Percentiles rank a stretch among this genome's conserved stretches.
Evolutionary conservation across 73 alveolate species (phyloP).

Genomic region (Loxodes magnus): DNA sequence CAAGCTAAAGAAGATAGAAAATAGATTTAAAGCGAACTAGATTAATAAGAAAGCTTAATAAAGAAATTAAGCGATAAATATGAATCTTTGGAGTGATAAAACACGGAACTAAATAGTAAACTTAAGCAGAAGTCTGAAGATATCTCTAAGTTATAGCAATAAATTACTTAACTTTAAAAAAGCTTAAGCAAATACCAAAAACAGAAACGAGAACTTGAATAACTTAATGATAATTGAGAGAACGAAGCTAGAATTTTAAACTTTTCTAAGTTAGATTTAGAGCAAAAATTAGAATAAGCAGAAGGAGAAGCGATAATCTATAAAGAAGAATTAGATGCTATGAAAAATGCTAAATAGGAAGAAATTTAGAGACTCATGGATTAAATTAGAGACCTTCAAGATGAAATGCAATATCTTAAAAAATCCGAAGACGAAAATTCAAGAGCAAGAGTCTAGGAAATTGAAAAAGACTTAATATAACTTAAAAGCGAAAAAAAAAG

Average conservation of each 20-base stretch:
- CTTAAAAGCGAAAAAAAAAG: too few species aligned
- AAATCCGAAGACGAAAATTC: too few species aligned
- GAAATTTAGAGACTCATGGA: slow-evolving; percentile 10
- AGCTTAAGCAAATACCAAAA: not conserved
- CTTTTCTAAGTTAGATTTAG: slow-evolving; percentile 2
- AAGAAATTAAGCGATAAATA: not conserved
- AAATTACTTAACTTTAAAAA: not conserved
- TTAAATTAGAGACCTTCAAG: slow-evolving; percentile 4
- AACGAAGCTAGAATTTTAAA: slow-evolving; percentile 6
- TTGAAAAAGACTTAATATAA: too few species aligned
- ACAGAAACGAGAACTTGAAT: slow-evolving; percentile 7
- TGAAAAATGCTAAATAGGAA: slow-evolving; percentile 2
- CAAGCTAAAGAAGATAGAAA: not conserved
- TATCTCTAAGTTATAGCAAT: not conserved
- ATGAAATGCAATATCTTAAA: too few species aligned
- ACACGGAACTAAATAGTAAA: slow-evolving; percentile 2
- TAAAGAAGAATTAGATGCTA: slow-evolving; percentile 10
- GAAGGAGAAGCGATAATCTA: slow-evolving; percentile 12
- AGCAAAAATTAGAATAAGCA: not conserved
- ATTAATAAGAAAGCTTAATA: not conserved
- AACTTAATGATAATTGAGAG: slow-evolving; percentile 14
- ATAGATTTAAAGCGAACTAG: slow-evolving; percentile 2
- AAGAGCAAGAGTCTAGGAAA: too few species aligned
- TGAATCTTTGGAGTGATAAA: not conserved
- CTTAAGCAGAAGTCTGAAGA: not conserved